A percentile compares a stretch with the other conserved stretches of the same genome.
Evolutionary conservation across 805 yeast species (phyloP).

Genomic region (Ascoidea rubescens): DNA sequence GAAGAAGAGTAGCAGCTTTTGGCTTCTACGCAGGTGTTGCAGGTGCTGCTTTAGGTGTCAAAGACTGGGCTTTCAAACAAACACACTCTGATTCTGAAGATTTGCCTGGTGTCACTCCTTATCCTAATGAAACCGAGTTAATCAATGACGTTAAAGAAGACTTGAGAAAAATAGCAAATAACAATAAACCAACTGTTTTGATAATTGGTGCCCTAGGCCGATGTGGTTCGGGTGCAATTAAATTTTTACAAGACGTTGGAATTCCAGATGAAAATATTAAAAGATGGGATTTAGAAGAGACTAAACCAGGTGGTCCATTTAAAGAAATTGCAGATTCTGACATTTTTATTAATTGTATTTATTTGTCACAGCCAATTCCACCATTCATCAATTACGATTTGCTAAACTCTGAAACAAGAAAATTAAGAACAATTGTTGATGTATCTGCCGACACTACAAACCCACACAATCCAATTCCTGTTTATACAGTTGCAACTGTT

Average conservation of each 20-base stretch:
- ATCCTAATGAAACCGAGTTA: slow-evolving; percentile 63
- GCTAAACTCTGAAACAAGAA: slow-evolving; percentile 56
- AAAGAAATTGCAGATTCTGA: slow-evolving; percentile 77
- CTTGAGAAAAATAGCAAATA: slow-evolving; percentile 19
- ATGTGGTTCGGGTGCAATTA: slow-evolving; percentile 96
- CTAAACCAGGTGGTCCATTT: slow-evolving; percentile 96
- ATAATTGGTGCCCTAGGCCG: slow-evolving; percentile 97
- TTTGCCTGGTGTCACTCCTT: slow-evolving; percentile 71
- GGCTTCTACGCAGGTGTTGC: slow-evolving; percentile 99
- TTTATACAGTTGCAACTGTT: slow-evolving; percentile 79
- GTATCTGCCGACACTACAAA: slow-evolving; percentile 98
- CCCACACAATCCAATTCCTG: slow-evolving; percentile 96
- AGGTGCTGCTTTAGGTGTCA: slow-evolving; percentile 93
- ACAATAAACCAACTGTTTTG: slow-evolving; percentile 62
- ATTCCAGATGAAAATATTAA: slow-evolving; percentile 70
- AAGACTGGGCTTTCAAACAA: slow-evolving; percentile 91
- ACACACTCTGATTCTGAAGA: slow-evolving; percentile 49
- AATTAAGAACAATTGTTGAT: slow-evolving; percentile 83
- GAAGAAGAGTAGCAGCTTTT: slow-evolving; percentile 98
- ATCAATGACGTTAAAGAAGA: slow-evolving; percentile 56
- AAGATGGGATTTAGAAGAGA: slow-evolving; percentile 97
- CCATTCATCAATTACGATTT: slow-evolving; percentile 69
- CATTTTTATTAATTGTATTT: slow-evolving; percentile 91
- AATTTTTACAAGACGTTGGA: slow-evolving; percentile 69
- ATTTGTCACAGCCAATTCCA: slow-evolving; percentile 83